Base-by-base conservation (phyloP, 805 yeast species). In the Suhomyces sp. region DNA sequence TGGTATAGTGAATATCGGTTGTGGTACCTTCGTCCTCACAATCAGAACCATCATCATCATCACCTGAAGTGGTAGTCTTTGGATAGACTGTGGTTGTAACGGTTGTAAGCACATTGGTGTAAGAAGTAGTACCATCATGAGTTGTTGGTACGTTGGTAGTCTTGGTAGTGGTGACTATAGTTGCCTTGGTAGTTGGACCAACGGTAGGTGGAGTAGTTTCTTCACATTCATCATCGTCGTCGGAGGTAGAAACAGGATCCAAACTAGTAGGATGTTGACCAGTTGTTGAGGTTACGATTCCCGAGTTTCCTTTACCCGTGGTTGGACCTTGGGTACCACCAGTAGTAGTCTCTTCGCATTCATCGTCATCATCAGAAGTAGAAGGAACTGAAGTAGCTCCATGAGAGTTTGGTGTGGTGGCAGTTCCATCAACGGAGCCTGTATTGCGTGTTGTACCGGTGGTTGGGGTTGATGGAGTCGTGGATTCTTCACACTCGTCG, bases 401-500 rank as follows among this genome's bases (percentile, higher is more conserved):
- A 23, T 18, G 2, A 16, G 25, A 18, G 16, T 31, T 14, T 17
- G 42, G 19, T 11, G 32, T 16, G 17, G 42, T 25, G 11, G 36
- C 30, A 13, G 31, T 39, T 8, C 36, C 47, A 9, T 41, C 47
- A 15, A 32, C 28, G 19, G 38, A 28, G 11, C 14, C 14, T 9
- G 9, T n/a, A 16, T n/a, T n/a, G n/a, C n/a, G n/a, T n/a, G n/a
- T n/a, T n/a, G 18, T 10, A 10, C 15, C 22, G 18, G 25, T 22
- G 26, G 40, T 20, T n/a, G 31, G 14, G 26, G 27, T 16, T 19
- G 35, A 10, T 11, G 31, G 19, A 16, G 27, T 19, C 9, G 28
- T 14, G 17, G 36, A 18, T 25, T 47, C 53, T 20, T 40, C 50
- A 22, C 45, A 48, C 23, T 47, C 51, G 9, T 44, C 50, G 24